Base-by-base conservation (phyloP, 305 asterid species). In the Fraxinus dipetala region DNA sequence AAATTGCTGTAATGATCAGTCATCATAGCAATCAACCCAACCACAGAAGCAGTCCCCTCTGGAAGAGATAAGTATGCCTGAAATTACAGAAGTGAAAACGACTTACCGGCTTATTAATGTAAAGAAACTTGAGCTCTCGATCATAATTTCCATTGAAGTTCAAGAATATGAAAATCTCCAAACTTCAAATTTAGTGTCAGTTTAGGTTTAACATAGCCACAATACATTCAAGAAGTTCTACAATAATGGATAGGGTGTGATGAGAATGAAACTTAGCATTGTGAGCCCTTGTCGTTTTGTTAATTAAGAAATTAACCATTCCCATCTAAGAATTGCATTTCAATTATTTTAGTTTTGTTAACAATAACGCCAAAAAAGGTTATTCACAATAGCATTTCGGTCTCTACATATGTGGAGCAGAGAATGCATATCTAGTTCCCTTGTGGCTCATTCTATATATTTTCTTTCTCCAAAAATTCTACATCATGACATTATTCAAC, bases 41-140 rank as follows among this genome's bases (percentile, higher is more conserved):
- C 90, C 28, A 91, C 97, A 84, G 98, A 94, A 69, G 98, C 98
- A 87, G 95, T 90, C 85, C 98, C 99, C 82, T 94, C 97, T 13
- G 99, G 99, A 84, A 95, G 99, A 77, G 99, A 94, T 84, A 95
- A 91, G 87, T 95, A 95, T 72, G 99, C 99, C 99, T 95, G 97
- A 87, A 87, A 90, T 81, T 48, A 81, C 78, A 74, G 70, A 79
- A 67, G 76, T 20, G 24, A 83, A 59, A 30, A 77, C 80, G 76
- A 76, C 85, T 78, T 70, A 79, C 75, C 0, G 13, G 22, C 5
- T 16, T 70, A 70, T 24, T 26, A 65, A 22, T 65, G 18, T 65
- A 65, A 65, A 65, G 35, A 65, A 9, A 26, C 73, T 38, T 22
- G 56, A 35, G 80, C 73, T 77, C 75, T 72, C 65, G 32, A 26